Conservation (phyloP, 768 basidiomycete species). For the Lactifluus hygrophoroides region DNA sequence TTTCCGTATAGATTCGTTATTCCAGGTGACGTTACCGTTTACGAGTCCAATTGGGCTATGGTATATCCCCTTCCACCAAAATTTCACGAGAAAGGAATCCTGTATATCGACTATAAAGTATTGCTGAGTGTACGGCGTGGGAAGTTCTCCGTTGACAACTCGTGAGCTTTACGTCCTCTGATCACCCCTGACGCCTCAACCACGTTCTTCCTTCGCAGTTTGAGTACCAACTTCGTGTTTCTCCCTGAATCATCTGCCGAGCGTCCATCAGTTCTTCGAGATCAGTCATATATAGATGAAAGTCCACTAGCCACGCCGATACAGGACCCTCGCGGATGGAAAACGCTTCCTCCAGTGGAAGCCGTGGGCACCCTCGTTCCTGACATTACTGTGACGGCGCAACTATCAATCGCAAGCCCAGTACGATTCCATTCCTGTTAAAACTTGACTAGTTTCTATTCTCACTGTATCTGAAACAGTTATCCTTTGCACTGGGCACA, state of each 20-base stretch:
- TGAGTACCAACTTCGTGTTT: slow-evolving; percentile 15
- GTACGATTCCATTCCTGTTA: background rate
- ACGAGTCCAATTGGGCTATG: slow-evolving; percentile 27
- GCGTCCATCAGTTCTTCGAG: slow-evolving; percentile 13
- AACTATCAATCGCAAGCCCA: slow-evolving; percentile 10
- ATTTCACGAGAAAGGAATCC: slow-evolving; percentile 33
- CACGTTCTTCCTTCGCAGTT: slow-evolving; percentile 1
- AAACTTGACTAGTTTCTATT: background rate
- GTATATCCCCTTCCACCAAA: slow-evolving; percentile 42
- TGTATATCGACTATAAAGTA: slow-evolving; percentile 20
- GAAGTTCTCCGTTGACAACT: slow-evolving; percentile 10
- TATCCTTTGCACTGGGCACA: slow-evolving; percentile 14
- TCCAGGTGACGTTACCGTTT: slow-evolving; percentile 35
- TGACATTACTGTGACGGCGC: background rate
- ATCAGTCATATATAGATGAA: slow-evolving; percentile 13
- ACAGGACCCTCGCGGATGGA: slow-evolving; percentile 20
- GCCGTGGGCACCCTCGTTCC: background rate
- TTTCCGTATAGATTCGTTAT: slow-evolving; percentile 44
- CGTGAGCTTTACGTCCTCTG: slow-evolving; percentile 3
- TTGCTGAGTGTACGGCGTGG: slow-evolving; percentile 11
- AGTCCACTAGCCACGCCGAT: background rate
- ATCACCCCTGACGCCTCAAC: background rate
- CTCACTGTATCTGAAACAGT: background rate
- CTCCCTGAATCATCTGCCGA: slow-evolving; percentile 17
- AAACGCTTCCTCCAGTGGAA: slow-evolving; percentile 12